Evolutionary conservation across 2,329 filamentous ascomycete species (phyloP), one percentile per base, ranked within the genome.

Genomic region (Nothopassalora personata): DNA sequence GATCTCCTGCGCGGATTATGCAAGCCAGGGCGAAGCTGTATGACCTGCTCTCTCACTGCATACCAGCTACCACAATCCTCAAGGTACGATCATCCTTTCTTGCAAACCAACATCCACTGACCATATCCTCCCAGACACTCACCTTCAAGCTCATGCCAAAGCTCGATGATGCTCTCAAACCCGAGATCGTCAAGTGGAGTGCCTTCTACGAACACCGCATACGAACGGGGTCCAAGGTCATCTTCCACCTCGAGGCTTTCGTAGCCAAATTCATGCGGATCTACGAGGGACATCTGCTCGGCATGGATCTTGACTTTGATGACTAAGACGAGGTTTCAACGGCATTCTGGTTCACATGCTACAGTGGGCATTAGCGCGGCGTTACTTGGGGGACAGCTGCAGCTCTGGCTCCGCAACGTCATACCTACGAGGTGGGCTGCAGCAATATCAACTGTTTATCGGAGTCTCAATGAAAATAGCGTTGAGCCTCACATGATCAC

Each of bases 241-340:
- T 99, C 63, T 99, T 99, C 76, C 95, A 99, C 71, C 79, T 99
- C 4, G 95, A 99, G 76, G 94, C 94, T 3, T 99, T 99, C 75
- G 94, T 99, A 59, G 93, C 93, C 59, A 97, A 97, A 78, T 96
- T 97, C 73, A 97, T 99, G 93, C 85, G 93, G 67, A 85, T 97
- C 66, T 84, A 93, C 64, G 94, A 99, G 79, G 93, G 91, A 67
- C 75, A 76, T 71, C 75, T 87, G 58, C 93, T 96, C 89, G 90
- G 87, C 64, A 92, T 94, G 86, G 89, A 91, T 45, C 67, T 80
- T 19, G 78, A 80, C 65, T 83, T 72, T 58, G 65, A 71, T 54
- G 67, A 74, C 39, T 74, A 63, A 69, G 27, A 11, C 10, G 23
- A 67, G 67, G 68, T 46, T 34, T 30, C 49, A n/a, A 48, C 34